Evolutionary conservation across 1,284 basidiomycete species (phyloP), one percentile per base, ranked within the genome.

Genomic region (Erythrobasidium hasegawianum): DNA sequence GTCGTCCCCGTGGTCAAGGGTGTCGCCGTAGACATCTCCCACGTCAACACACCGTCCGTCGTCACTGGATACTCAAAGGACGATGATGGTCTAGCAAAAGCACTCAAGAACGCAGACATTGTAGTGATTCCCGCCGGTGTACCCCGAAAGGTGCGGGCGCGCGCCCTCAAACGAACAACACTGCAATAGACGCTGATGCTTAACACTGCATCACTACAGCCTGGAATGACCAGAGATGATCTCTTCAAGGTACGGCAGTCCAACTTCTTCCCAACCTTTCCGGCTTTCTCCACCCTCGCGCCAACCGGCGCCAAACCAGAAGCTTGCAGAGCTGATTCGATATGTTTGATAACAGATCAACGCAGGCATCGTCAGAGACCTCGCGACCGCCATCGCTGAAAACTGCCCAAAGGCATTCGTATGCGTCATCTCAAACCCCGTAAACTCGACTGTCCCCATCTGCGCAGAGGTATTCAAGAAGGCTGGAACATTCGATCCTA

Each of bases 121-220:
- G 86, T 98, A 74, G 85, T 98, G 73, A 97, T 98, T 78, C 96
- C 96, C 69, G 96, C 95, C 73, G 95, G 96, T 80, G 87, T 97
- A 11, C 95, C 96, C 69, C 85, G 96, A 74, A 98, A 98, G 81
- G 74, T 75, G 20, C 22, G 74, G n/a, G n/a, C n/a, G n/a, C n/a
- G n/a, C n/a, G n/a, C n/a, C n/a, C n/a, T n/a, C n/a, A n/a, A n/a
- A n/a, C n/a, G n/a, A n/a, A n/a, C n/a, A n/a, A n/a, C n/a, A n/a
- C n/a, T n/a, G n/a, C n/a, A n/a, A n/a, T n/a, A n/a, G n/a, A n/a
- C n/a, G n/a, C n/a, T n/a, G n/a, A n/a, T n/a, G n/a, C n/a, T n/a
- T n/a, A n/a, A n/a, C n/a, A n/a, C 39, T 20, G 5, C 58, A 2
- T 26, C 7, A 29, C 10, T 33, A 22, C 62, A 74, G 78, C 78